These are phyloP conservation scores for Myotisia sp. DNA, from an alignment of 2,329 filamentous ascomycete species.

Conservation along the genomic window DNA sequence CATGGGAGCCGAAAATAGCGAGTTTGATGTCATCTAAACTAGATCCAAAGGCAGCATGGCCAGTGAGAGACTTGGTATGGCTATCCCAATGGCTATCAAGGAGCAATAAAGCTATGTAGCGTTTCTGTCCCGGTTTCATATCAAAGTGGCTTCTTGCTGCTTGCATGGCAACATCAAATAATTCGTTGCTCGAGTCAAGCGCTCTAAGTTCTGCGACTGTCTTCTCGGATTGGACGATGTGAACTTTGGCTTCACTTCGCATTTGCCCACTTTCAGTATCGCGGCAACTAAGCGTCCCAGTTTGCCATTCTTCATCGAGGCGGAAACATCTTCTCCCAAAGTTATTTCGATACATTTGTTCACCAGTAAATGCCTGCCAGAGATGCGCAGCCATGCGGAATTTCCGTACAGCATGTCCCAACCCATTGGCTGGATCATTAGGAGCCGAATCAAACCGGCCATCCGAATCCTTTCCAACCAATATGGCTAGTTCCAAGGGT, in stretches of 20 bases:
- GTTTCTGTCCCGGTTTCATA: slow-evolving; percentile 59
- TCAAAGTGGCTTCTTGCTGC: slow-evolving; percentile 68
- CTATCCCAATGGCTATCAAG: slow-evolving; percentile 84
- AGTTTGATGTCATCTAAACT: slow-evolving; percentile 58
- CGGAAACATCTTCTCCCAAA: slow-evolving; percentile 75
- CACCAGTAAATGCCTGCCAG: slow-evolving; percentile 93
- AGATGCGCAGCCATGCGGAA: slow-evolving; percentile 91
- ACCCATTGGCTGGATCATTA: slow-evolving; percentile 64
- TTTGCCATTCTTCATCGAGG: slow-evolving; percentile 90
- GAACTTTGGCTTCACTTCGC: slow-evolving; percentile 82
- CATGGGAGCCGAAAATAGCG: slow-evolving; percentile 84
- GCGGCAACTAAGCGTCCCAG: slow-evolving; percentile 61
- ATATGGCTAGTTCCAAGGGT: slow-evolving; percentile 75
- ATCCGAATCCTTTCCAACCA: slow-evolving; percentile 77
- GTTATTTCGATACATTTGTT: slow-evolving; percentile 86
- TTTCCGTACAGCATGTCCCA: slow-evolving; percentile 72
- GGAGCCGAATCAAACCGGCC: slow-evolving; percentile 73
- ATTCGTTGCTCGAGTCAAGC: slow-evolving; percentile 57
- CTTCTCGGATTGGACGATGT: slow-evolving; percentile 68
- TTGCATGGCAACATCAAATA: slow-evolving; percentile 64
- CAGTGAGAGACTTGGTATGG: slow-evolving; percentile 52
- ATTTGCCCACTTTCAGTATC: slow-evolving; percentile 58
- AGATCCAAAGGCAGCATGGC: slow-evolving; percentile 74
- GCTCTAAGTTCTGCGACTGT: slow-evolving; percentile 73
- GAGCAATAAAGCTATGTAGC: slow-evolving; percentile 75